Evolutionary conservation across 2,329 filamentous ascomycete species (phyloP), one percentile per base, ranked within the genome.

Genomic region (Cytospora chrysosperma): DNA sequence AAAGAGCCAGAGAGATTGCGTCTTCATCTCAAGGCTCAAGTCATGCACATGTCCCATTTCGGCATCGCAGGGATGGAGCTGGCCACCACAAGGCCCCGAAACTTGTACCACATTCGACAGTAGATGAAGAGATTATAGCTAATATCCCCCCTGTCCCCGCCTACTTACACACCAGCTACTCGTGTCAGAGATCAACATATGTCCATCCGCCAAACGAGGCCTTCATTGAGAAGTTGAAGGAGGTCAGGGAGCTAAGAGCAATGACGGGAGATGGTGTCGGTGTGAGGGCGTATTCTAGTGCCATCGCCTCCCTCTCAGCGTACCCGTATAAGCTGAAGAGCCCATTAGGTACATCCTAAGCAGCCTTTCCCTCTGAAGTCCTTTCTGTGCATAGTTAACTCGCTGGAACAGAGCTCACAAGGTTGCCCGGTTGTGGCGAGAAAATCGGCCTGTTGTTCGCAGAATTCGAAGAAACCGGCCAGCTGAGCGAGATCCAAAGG

Each of bases 211-310:
- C 90, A 0, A 98, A 98, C 69, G 81, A 86, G 50, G 75, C 75
- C 0, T 98, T 99, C 73, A 85, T 97, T 50, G 76, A 83, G 0
- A 82, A 90, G 65, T 81, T 99, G 6, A 85, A 87, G 69, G 88
- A 89, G 64, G 92, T 98, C 68, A 86, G 89, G 53, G 85, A 85
- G 2, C 82, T 88, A 2, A 85, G 94, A 26, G 81, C 86, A 19
- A 79, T 97, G 1, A 87, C 84, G 1, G 85, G 87, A 10, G 93
- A 97, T 69, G 82, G 90, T 54, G 87, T 96, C 64, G 92, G 92
- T 2, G 87, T 93, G 0, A 85, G 92, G 56, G 93, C 94, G 0
- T 98, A 98, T 73, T 93, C 90, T 32, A 93, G 90, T 2, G 88
- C 90, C 15, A 96, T 98, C 68, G 92, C 95, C 7, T 79, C 91